A percentile compares a stretch with the other conserved stretches of the same genome.
Evolutionary conservation across 163 green algal species (phyloP).

Genomic region (Scenedesmus sp.): DNA sequence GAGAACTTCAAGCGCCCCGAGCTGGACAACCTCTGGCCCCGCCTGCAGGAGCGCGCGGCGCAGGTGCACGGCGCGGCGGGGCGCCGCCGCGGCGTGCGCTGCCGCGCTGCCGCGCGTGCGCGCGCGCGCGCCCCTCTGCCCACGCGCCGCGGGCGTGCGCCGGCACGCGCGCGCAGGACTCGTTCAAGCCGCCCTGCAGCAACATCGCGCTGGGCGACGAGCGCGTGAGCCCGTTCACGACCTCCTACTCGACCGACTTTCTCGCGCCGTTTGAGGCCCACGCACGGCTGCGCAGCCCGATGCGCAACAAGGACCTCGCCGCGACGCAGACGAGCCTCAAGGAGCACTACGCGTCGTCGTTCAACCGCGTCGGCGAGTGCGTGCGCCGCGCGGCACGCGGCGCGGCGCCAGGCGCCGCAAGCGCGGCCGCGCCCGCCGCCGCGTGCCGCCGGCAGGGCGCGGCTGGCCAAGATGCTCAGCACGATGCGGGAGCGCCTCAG

Average conservation of each 20-base stretch:
- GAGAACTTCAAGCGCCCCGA: conserved; percentile 63
- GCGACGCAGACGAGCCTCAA: conserved; percentile 62
- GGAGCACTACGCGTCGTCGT: conserved; percentile 68
- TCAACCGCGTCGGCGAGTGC: conserved; percentile 77
- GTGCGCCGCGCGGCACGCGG: conserved; percentile 16
- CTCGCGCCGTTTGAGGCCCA: conserved; percentile 50
- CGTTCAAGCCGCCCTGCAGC: conserved; percentile 66
- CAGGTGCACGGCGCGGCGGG: conserved; percentile 12
- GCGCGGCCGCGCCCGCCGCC: background rate
- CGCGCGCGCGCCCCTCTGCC: too few relatives aligned
- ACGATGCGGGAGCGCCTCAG: conserved; percentile 79
- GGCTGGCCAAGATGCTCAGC: conserved; percentile 69
- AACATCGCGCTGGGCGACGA: conserved; percentile 70
- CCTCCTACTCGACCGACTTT: conserved; percentile 60
- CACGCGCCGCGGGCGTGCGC: too few relatives aligned
- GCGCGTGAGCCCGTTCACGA: conserved; percentile 68
- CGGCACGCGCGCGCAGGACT: conserved; percentile 48
- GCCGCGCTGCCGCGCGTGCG: too few relatives aligned
- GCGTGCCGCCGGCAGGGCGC: conserved; percentile 25
- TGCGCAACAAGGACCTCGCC: conserved; percentile 75
- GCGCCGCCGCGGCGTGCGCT: background rate
- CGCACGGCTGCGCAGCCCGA: conserved; percentile 65
- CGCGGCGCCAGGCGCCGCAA: background rate
- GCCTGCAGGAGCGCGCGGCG: conserved; percentile 58
- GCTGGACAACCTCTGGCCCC: conserved; percentile 67